These are phyloP conservation scores for Leccinum pachyderme DNA, from an alignment of 1,284 basidiomycete genomes.

Conservation along the genomic window DNA sequence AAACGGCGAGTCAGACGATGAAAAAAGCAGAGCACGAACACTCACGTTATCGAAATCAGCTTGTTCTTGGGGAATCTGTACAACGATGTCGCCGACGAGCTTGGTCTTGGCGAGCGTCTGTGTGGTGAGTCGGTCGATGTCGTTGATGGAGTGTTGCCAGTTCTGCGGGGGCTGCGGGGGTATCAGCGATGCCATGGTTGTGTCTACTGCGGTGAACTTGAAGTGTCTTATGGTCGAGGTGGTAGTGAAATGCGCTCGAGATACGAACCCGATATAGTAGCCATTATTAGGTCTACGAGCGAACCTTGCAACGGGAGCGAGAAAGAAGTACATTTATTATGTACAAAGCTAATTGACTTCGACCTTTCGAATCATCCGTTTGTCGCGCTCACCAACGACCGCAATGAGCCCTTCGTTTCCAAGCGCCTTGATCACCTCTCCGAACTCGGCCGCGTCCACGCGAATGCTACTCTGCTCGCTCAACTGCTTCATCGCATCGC, in stretches of 20 bases:
- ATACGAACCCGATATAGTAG: constrained; percentile 29
- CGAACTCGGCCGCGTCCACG: constrained; percentile 76
- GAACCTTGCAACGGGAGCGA: too few species aligned
- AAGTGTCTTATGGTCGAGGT: constrained; percentile 11
- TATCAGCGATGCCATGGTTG: constrained; percentile 40
- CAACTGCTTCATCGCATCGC: constrained; percentile 71
- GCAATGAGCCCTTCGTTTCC: constrained; percentile 83
- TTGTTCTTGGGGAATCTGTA: constrained; percentile 51
- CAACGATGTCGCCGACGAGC: constrained; percentile 58
- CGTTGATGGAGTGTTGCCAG: constrained; percentile 69
- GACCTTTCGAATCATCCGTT: constrained; percentile 70
- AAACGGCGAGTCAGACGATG: not conserved
- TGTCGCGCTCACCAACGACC: constrained; percentile 84
- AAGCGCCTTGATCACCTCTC: constrained; percentile 75
- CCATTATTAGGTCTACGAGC: not conserved
- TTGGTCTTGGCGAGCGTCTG: constrained; percentile 59
- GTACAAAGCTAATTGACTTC: constrained; percentile 22
- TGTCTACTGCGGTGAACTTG: constrained; percentile 12
- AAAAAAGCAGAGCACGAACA: constrained; percentile 12
- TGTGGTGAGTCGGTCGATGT: constrained; percentile 58
- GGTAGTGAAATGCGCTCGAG: constrained; percentile 13
- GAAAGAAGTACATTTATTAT: too few species aligned
- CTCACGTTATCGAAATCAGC: constrained; percentile 57
- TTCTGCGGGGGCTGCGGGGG: constrained; percentile 66
- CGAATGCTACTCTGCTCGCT: constrained; percentile 78